These are phyloP conservation scores for Castanea crenata DNA, from an alignment of 306 rosid genomes.

Conservation along the genomic window DNA sequence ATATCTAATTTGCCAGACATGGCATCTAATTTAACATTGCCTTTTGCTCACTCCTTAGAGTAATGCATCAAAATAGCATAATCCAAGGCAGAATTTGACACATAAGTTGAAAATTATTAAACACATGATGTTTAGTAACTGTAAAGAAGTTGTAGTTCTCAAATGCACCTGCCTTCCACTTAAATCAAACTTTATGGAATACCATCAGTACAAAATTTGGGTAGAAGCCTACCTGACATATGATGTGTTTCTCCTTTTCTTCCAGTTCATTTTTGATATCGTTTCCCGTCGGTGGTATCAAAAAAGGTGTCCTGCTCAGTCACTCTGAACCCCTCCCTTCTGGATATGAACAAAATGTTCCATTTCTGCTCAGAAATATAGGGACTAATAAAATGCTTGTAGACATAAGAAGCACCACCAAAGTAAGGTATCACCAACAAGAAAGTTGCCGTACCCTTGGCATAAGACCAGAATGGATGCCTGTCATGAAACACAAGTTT, in stretches of 20 bases:
- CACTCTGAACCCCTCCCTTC: background rate
- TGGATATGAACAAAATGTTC: constrained; percentile 15
- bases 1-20: background rate
- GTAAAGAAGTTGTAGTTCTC: background rate
- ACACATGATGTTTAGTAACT: background rate
- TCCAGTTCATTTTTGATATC: constrained; percentile 21
- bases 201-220: background rate
- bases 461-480: constrained; percentile 53
- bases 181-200: background rate
- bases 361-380: constrained; percentile 17
- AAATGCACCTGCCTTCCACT: background rate
- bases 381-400: constrained; percentile 29
- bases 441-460: constrained; percentile 45
- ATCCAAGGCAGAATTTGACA: background rate
- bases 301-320: constrained; percentile 1
- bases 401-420: constrained; percentile 43
- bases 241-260: constrained; percentile 11
- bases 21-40: background rate
- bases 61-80: background rate
- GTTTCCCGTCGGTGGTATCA: constrained; percentile 26
- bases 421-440: constrained; percentile 48
- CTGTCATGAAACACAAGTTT: constrained; percentile 33
- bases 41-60: background rate
- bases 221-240: constrained; percentile 34
- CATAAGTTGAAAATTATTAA: background rate